Evolutionary conservation across 352 stramenopile species (phyloP).

Genomic region (Phytophthora tentaculata): DNA sequence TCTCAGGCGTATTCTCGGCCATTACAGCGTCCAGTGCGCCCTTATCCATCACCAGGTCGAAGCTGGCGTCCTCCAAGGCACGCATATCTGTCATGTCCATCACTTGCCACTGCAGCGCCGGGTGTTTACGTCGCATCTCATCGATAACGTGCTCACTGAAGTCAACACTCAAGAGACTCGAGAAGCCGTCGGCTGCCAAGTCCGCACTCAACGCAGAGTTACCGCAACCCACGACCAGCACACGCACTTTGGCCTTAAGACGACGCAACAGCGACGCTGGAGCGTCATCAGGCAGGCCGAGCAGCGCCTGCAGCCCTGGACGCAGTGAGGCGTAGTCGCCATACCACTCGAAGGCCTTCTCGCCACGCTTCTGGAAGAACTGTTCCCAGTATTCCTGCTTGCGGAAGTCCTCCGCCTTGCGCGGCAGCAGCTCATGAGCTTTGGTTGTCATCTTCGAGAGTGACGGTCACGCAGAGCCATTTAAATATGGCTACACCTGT

Average conservation of each 20-base stretch:
- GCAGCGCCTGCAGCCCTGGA: slow-evolving; percentile 37
- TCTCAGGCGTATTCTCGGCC: slow-evolving; percentile 50
- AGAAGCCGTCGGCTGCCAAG: slow-evolving; percentile 66
- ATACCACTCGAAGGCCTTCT: slow-evolving; percentile 86
- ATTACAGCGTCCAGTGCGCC: slow-evolving; percentile 82
- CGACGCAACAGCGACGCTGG: slow-evolving; percentile 31
- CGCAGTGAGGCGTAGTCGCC: slow-evolving; percentile 60
- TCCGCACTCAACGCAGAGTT: slow-evolving; percentile 76
- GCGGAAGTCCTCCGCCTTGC: slow-evolving; percentile 62
- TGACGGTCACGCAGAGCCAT: slow-evolving; percentile 7
- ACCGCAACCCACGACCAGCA: slow-evolving; percentile 81
- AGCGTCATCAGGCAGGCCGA: slow-evolving; percentile 36
- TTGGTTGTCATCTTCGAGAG: slow-evolving; percentile 12
- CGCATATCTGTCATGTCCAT: slow-evolving; percentile 85
- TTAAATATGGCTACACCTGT: slow-evolving; percentile 13
- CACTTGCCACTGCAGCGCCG: slow-evolving; percentile 66
- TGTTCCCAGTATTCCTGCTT: slow-evolving; percentile 77
- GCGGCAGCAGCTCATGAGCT: slow-evolving; percentile 52
- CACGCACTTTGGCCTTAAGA: slow-evolving; percentile 49
- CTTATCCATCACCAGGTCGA: slow-evolving; percentile 85
- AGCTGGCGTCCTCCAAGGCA: slow-evolving; percentile 44
- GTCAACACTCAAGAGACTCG: slow-evolving; percentile 68
- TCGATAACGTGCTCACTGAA: slow-evolving; percentile 79
- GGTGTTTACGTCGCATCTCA: slow-evolving; percentile 74
- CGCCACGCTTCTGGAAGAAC: slow-evolving; percentile 76